Evolutionary conservation across 2,329 filamentous ascomycete species (phyloP).

Genomic region (Claviceps spartinae): DNA sequence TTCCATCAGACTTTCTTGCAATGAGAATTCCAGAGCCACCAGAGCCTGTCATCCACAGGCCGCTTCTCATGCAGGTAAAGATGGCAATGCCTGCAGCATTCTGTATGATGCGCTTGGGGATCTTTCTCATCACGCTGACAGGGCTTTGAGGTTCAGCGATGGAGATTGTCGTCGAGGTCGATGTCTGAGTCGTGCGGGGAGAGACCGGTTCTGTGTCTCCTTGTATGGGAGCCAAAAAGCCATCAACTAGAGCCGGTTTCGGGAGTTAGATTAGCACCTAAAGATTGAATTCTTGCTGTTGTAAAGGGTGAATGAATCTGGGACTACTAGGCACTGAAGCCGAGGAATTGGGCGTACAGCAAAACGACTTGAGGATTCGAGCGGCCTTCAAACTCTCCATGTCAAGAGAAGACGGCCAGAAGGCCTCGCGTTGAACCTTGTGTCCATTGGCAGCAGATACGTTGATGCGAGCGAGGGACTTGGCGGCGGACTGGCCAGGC

Average conservation of each 20-base stretch:
- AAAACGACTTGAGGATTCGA: slow-evolving; percentile 79
- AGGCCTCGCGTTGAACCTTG: slow-evolving; percentile 45
- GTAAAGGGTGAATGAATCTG: neutral
- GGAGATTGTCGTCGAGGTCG: slow-evolving; percentile 12
- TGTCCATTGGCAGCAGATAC: slow-evolving; percentile 19
- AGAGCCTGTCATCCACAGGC: slow-evolving; percentile 81
- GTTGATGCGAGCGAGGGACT: slow-evolving; percentile 20
- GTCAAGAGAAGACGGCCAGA: slow-evolving; percentile 76
- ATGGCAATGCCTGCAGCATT: slow-evolving; percentile 84
- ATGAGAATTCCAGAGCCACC: slow-evolving; percentile 82
- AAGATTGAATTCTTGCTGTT: neutral
- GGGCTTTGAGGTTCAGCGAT: slow-evolving; percentile 30
- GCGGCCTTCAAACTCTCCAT: slow-evolving; percentile 87
- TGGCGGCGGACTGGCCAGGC: slow-evolving; percentile 2
- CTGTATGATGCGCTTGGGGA: slow-evolving; percentile 71
- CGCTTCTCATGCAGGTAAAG: slow-evolving; percentile 91
- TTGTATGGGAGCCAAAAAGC: slow-evolving; percentile 36
- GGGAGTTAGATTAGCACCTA: neutral
- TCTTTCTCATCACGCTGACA: slow-evolving; percentile 56
- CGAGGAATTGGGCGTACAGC: slow-evolving; percentile 39
- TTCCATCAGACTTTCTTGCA: slow-evolving; percentile 69
- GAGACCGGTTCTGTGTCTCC: neutral
- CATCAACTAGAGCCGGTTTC: slow-evolving; percentile 30
- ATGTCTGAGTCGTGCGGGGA: slow-evolving; percentile 11
- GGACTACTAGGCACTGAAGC: no score